Evolutionary conservation across 768 basidiomycete genomes (phyloP), one percentile per base, ranked within the genome.

Genomic region (Chalciporus piperatus): DNA sequence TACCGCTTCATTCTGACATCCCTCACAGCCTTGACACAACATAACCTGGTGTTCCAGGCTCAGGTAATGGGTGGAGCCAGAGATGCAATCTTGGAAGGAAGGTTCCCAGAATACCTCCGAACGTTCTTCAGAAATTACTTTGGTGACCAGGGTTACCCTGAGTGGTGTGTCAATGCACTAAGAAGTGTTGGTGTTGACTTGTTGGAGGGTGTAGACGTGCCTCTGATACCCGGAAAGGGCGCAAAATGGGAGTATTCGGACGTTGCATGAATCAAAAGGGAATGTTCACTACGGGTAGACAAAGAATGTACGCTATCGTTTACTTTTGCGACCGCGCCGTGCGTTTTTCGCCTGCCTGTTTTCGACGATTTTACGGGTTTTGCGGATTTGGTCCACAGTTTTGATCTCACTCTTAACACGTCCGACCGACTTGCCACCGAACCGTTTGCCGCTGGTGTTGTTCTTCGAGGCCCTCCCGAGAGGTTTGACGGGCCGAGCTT

Each of bases 121-220:
- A 70, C 69, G 7, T 96, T 94, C 71, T 95, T 96, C 68, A 76
- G 74, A 30, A 71, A 74, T 40, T 95, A 93, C 66, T 96, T 90
- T 61, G 84, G 81, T 7, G 76, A 82, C 49, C 70, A 74, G n/a
- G 87, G 86, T 10, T 92, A 93, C 65, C 92, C 92, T 0, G 81
- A 83, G 63, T 96, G 92, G 92, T 89, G 89, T 59, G 82, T 95
- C 1, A 87, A 91, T 60, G 93, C 92, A 11, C 70, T 96, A 45
- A 74, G 77, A 22, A 85, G 82, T 48, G 92, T 96, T 12, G 88
- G 88, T 1, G 89, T 96, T 0, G 91, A 96, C 64, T 68, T 95
- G 40, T 70, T 92, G 28, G 81, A 85, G 52, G 80, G 77, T 20
- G 61, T 70, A 25, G 64, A 77, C 22, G 67, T 74, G 6, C 78